phyloP scores from a whole-genome alignment of 208 protist species.

The Phytomonas serpens region DNA sequence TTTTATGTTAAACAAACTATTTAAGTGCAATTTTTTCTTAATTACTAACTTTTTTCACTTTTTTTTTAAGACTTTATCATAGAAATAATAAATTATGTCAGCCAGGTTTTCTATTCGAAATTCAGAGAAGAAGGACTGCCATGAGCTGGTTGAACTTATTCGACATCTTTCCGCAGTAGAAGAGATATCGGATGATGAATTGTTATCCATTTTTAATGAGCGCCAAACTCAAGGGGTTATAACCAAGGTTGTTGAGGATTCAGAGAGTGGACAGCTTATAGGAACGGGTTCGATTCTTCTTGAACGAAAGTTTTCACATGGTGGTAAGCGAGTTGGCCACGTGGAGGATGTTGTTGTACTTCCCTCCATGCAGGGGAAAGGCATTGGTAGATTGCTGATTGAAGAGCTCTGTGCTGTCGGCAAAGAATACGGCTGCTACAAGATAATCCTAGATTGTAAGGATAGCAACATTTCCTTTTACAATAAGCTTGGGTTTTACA shows the following conservation, averaged over 20 bases:
- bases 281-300: conserved; percentile 71
- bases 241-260: conserved; percentile 50
- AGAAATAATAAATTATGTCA: conserved; percentile 8
- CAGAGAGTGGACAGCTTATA: conserved; percentile 23
- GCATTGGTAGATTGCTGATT: conserved; percentile 54
- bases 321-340: conserved; percentile 63
- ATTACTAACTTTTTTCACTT: conserved; percentile 11
- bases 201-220: conserved; percentile 16
- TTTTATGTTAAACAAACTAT: conserved; percentile 1
- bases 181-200: conserved; percentile 15
- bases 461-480: conserved; percentile 53
- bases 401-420: conserved; percentile 30
- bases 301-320: conserved; percentile 72
- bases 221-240: conserved; percentile 20
- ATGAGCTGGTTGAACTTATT: conserved; percentile 18
- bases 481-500: conserved; percentile 50
- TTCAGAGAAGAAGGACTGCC: conserved; percentile 16
- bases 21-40: conserved; percentile 7
- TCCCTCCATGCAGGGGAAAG: conserved; percentile 37
- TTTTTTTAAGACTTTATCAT: not conserved
- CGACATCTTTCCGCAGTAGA: conserved; percentile 20
- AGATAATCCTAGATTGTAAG: conserved; percentile 73
- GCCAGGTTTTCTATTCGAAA: conserved; percentile 19
- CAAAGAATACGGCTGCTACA: conserved; percentile 58
- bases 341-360: conserved; percentile 82